phyloP scores from a whole-genome alignment of 768 basidiomycete species.

The Kwoniella botswanensis region DNA sequence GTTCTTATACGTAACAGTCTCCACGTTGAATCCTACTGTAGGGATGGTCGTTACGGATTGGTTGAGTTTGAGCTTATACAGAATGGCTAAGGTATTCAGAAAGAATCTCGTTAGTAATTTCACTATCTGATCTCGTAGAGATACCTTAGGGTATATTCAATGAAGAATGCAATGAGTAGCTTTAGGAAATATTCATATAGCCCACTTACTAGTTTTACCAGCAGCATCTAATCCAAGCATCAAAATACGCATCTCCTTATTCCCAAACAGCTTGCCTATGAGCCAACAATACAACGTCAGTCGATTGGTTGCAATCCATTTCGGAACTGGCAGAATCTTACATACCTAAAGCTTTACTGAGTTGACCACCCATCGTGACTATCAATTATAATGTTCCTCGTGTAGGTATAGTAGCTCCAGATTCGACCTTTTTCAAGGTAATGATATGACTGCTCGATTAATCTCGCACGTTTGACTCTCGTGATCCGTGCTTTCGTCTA shows the following conservation, averaged over 20 bases:
- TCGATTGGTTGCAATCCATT: not conserved
- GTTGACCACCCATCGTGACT: slow-evolving; percentile 52
- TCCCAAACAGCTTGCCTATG: slow-evolving; percentile 89
- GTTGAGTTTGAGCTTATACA: slow-evolving; percentile 98
- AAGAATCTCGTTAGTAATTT: not conserved
- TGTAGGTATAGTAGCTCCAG: not conserved
- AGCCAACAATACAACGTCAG: not conserved
- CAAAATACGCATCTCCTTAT: slow-evolving; percentile 97
- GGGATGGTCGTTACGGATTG: slow-evolving; percentile 99
- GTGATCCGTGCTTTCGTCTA: not conserved
- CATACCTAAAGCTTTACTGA: slow-evolving; percentile 57
- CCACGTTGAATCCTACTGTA: slow-evolving; percentile 98
- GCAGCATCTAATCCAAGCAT: slow-evolving; percentile 98
- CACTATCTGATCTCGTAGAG: no score
- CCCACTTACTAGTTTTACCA: slow-evolving; percentile 89
- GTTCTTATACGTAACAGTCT: slow-evolving; percentile 99
- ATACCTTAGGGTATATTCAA: no score
- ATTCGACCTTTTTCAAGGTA: no score
- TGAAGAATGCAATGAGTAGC: no score
- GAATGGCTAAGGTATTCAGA: slow-evolving; percentile 72
- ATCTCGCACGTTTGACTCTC: not conserved
- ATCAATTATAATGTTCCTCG: not conserved
- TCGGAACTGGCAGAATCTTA: not conserved
- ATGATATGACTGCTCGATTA: not conserved
- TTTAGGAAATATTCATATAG: no score